These are phyloP conservation scores for Clavulina sp. DNA, from an alignment of 768 basidiomycete genomes.

Conservation along the genomic window DNA sequence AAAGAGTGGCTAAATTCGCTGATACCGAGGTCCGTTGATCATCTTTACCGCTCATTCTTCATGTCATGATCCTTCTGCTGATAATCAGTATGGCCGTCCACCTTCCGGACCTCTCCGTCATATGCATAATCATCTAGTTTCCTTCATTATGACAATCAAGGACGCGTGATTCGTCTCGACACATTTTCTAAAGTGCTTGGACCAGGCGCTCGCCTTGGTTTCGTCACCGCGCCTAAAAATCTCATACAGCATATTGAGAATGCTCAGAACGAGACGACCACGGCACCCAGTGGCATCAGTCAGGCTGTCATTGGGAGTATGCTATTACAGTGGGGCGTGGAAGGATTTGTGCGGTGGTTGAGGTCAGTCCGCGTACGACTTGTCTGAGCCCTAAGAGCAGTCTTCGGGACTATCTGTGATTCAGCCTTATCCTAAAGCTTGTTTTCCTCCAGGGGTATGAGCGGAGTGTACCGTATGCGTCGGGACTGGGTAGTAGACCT, in stretches of 20 bases:
- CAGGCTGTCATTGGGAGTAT: constrained; percentile 26
- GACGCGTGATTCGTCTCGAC: constrained; percentile 32
- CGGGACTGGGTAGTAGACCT: constrained; percentile 30
- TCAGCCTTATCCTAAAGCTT: not conserved
- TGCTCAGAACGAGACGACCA: constrained; percentile 31
- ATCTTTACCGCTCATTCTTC: no score
- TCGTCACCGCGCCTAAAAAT: constrained; percentile 27
- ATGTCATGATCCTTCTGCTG: not conserved
- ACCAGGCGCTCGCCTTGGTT: constrained; percentile 37
- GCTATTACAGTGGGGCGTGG: constrained; percentile 24
- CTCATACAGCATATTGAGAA: constrained; percentile 27
- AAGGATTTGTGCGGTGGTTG: constrained; percentile 32
- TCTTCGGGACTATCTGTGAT: no score
- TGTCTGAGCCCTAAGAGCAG: not conserved
- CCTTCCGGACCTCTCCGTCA: constrained; percentile 27
- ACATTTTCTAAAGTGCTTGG: constrained; percentile 24
- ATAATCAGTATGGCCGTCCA: no score
- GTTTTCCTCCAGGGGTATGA: constrained; percentile 20
- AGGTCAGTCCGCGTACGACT: constrained; percentile 6
- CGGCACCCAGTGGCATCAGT: constrained; percentile 33
- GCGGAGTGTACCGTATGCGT: constrained; percentile 32
- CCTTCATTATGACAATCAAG: constrained; percentile 23
- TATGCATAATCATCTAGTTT: no score
- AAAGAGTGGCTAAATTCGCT: constrained; percentile 1
- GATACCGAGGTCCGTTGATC: constrained; percentile 13